Evolutionary conservation across 768 basidiomycete species (phyloP), one percentile per base, ranked within the genome.

Genomic region (Hortiboletus campestris): DNA sequence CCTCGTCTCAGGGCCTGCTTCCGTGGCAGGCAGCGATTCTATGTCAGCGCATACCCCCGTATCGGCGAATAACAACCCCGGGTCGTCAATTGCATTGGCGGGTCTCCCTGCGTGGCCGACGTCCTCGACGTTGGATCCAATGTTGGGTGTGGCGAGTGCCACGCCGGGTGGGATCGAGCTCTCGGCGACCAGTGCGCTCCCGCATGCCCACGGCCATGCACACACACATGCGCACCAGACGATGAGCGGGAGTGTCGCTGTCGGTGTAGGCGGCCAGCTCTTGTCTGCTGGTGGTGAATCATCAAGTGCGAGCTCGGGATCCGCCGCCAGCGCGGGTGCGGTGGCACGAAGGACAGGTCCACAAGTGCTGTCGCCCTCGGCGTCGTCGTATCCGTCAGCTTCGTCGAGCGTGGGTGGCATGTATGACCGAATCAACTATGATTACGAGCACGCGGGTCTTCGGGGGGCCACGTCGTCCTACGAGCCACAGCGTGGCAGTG

Each of bases 21-120:
- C 67, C 0, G 44, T 57, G 12, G 43, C 49, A 6, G 56, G 61
- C 19, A 55, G 40, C 31, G 66, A 64, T 48, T 53, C 58, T 0
- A 58, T 67, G 29, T 62, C 64, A 9, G 57, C 44, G 2, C 68
- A 63, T 38, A 67, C 65, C 6, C 58, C 60, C 1, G 53, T 60
- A 7, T 60, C 58, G 0, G 59, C 55, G 34, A 59, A 35, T 20
- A 57, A 31, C 47, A 64, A 56, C 29, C 25, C 52, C 2, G 42
- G 52, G 3, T 42, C 65, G 6, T 65, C 71, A 1, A 60, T 68
- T 12, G 56, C 67, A 0, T 52, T 69, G 25, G 66, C 66, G 4
- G 71, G 70, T 3, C 29, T 72, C 20, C 72, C 72, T 19, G 68
- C 72, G 3, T 73, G 72, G 70, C 70, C 70, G 13, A 66, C 67